phyloP scores from a whole-genome alignment of 73 alveolate genomes.

The Paramecium sexaurelia region DNA sequence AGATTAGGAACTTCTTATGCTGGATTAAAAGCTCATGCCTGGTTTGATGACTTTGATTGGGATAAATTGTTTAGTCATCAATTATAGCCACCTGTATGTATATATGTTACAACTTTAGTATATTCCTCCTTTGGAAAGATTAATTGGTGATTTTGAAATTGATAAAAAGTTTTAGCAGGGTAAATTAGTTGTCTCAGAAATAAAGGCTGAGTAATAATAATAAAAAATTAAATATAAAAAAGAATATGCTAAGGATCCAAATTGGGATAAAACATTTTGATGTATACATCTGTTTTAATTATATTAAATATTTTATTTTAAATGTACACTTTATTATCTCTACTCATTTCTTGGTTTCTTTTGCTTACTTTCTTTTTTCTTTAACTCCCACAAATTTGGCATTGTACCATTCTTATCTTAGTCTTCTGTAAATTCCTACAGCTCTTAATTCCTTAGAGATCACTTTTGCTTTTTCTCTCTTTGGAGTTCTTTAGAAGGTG shows the following conservation, averaged over 20 bases:
- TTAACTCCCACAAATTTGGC: slow-evolving; percentile 61
- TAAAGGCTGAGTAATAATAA: slow-evolving; percentile 31
- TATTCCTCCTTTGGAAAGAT: slow-evolving; percentile 52
- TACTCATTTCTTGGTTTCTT: slow-evolving; percentile 27
- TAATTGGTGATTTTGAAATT: slow-evolving; percentile 11
- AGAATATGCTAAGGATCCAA: slow-evolving; percentile 65
- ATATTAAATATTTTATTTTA: not conserved
- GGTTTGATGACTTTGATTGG: slow-evolving; percentile 68
- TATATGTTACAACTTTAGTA: not conserved
- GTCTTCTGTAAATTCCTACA: not conserved
- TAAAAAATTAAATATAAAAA: slow-evolving; percentile 47
- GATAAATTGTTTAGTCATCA: slow-evolving; percentile 48
- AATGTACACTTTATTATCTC: not conserved
- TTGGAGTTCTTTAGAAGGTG: slow-evolving; percentile 42
- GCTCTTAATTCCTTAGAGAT: slow-evolving; percentile 42
- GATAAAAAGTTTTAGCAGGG: slow-evolving; percentile 33
- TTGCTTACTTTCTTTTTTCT: slow-evolving; percentile 45
- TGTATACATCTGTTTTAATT: not conserved
- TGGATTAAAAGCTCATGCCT: slow-evolving; percentile 61
- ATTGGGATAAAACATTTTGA: slow-evolving; percentile 70
- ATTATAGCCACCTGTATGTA: slow-evolving; percentile 57
- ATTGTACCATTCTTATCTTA: slow-evolving; percentile 60
- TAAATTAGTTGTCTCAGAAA: slow-evolving; percentile 12
- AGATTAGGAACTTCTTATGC: slow-evolving; percentile 65
- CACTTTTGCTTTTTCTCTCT: slow-evolving; percentile 43